Base-by-base conservation (phyloP, 1,139 yeast species). In the Kluyveromyces sp. region DNA sequence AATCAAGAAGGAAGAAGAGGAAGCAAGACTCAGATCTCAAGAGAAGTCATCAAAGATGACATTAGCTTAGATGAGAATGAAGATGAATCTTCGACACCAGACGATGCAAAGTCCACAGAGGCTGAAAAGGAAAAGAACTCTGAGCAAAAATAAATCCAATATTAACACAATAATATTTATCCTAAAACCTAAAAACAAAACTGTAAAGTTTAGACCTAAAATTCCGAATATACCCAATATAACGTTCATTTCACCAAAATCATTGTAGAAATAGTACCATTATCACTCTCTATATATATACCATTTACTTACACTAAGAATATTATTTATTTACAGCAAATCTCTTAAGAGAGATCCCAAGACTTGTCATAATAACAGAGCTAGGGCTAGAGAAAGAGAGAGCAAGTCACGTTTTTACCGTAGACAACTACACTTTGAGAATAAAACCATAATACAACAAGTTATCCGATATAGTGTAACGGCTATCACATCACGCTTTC, bases 1-100 rank as follows among this genome's bases (percentile, higher is more conserved):
- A 69, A 92, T 92, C 65, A 78, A 86, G 67, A 92, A 86, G 65
- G 98, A 92, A 69, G 83, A 82, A 66, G 77, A 78, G 64, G 86
- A 92, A 67, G 95, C 87, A 58, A 78, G 78, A 63, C 82, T 75
- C 56, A 66, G 76, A 50, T 74, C 77, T 10, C 32, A 83, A 83
- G 82, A 52, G 79, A 81, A 58, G 76, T 77, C 58, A 84, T 87
- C 53, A 79, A 82, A 60, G 97, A 89, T 67, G 79, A 81, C 58
- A 77, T 87, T 61, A 81, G 81, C 52, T 75, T 88, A 63, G 96
- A 88, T 61, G 95, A 85, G 53, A 83, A 78, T 46, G 88, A 80
- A 41, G 42, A 27, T 27, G 15, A 6, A 4, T 5, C 41, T 7
- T 4, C 21, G 21, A 15, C 21, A 15, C 21, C 21, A 15, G 21